Conservation (phyloP, 129 eudicot genomes). For the Scalesia atractyloides region DNA sequence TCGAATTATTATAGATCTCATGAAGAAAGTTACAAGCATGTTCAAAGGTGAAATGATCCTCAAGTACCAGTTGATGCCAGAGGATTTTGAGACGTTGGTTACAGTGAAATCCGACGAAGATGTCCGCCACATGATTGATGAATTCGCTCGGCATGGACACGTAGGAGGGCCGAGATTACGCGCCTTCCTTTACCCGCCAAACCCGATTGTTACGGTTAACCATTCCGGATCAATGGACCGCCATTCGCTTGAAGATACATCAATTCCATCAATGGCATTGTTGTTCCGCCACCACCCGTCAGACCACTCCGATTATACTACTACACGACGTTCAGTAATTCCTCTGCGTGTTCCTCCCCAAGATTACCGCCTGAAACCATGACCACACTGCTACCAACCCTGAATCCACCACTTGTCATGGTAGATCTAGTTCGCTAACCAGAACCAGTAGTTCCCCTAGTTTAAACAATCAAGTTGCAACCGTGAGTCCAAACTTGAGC, state of each 20-base stretch:
- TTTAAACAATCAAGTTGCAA: constrained; percentile 41
- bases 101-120: constrained; percentile 84
- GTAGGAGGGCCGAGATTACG: constrained; percentile 59
- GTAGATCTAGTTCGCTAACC: constrained; percentile 32
- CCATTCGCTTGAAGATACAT: constrained; percentile 60
- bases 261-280: constrained; percentile 64
- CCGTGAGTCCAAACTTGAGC: constrained; percentile 25
- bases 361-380: constrained; percentile 39
- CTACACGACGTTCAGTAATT: constrained; percentile 27
- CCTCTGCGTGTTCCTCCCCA: constrained; percentile 71
- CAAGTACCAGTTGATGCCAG: constrained; percentile 65
- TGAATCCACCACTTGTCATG: constrained; percentile 26
- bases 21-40: constrained; percentile 61
- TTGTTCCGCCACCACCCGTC: constrained; percentile 29
- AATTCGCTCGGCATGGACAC: constrained; percentile 53
- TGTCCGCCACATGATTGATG: constrained; percentile 71
- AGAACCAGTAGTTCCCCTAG: constrained; percentile 69
- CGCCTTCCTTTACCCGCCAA: constrained; percentile 67
- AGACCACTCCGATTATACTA: constrained; percentile 17
- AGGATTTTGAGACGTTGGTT: constrained; percentile 73
- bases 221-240: constrained; percentile 33
- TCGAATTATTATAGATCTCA: constrained; percentile 46
- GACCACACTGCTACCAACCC: constrained; percentile 18
- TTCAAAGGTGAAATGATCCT: constrained; percentile 68
- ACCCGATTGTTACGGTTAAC: constrained; percentile 43